Evolutionary conservation across 345 rosid species (phyloP).

Genomic region (Eucalyptus curtisii): DNA sequence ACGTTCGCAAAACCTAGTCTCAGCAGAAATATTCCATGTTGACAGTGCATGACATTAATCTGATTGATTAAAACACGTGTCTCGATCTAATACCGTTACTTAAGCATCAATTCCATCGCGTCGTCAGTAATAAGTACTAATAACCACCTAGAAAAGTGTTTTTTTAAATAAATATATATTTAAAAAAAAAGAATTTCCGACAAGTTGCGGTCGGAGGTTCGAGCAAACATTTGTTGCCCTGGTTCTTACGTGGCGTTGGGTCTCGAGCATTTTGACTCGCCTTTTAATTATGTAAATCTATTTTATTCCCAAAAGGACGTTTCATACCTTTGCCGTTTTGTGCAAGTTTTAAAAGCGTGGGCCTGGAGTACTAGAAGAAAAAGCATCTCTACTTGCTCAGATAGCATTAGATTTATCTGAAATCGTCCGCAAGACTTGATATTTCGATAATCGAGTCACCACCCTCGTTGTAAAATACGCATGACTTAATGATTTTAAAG

Average conservation of each 20-base stretch:
- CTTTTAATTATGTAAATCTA: background rate
- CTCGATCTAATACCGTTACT: background rate
- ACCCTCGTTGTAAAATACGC: background rate
- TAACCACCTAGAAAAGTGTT: too few species aligned
- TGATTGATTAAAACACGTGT: too few species aligned
- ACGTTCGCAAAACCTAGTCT: background rate
- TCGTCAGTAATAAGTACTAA: too few species aligned
- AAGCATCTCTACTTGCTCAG: background rate
- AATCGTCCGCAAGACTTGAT: background rate
- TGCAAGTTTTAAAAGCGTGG: background rate
- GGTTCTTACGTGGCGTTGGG: background rate
- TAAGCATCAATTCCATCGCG: too few species aligned
- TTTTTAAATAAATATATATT: too few species aligned
- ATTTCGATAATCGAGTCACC: background rate
- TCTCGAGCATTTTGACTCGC: background rate
- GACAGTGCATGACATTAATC: background rate
- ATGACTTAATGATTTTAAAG: background rate
- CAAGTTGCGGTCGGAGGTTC: background rate
- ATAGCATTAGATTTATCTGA: background rate
- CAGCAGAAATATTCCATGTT: background rate
- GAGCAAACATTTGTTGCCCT: background rate
- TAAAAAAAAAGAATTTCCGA: too few species aligned
- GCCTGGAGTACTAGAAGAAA: background rate
- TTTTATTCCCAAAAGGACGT: background rate
- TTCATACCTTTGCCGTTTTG: background rate